A percentile compares a stretch with the other conserved stretches of the same genome.
Conservation (phyloP, 371 early-diverging fungal genomes). For the Fennellomyces sp. region DNA sequence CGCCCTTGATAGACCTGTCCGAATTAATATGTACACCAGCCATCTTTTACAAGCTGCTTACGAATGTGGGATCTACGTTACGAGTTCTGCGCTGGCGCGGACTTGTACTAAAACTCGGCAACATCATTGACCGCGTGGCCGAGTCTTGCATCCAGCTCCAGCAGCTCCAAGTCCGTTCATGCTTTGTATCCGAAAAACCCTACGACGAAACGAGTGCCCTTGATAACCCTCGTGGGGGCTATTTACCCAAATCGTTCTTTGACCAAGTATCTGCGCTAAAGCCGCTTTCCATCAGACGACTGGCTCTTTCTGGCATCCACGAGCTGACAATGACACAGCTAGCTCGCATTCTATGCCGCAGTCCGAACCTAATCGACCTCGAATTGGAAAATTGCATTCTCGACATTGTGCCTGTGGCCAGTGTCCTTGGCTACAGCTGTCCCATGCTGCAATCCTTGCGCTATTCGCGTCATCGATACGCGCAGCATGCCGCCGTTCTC, state of each 20-base stretch:
- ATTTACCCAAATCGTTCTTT: constrained; percentile 6
- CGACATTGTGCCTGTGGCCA: constrained; percentile 21
- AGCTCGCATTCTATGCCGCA: constrained; percentile 15
- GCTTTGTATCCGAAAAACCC: constrained; percentile 19
- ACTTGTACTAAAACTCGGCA: constrained; percentile 24
- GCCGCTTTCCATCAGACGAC: neutral
- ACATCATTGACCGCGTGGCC: constrained; percentile 21
- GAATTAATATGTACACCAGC: constrained; percentile 24
- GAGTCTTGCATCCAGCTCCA: constrained; percentile 18
- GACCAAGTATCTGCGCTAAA: neutral
- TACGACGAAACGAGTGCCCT: neutral
- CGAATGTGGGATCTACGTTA: constrained; percentile 16
- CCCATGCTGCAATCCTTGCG: neutral
- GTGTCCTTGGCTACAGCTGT: constrained; percentile 17
- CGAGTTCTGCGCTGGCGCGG: constrained; percentile 24
- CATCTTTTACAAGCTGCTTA: constrained; percentile 16
- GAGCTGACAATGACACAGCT: constrained; percentile 20
- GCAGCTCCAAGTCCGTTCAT: constrained; percentile 21
- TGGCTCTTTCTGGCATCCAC: constrained; percentile 23
- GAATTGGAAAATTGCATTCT: constrained; percentile 19
- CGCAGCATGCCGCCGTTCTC: neutral
- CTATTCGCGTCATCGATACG: constrained; percentile 4
- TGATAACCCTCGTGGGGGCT: constrained; percentile 13
- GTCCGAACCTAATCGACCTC: constrained; percentile 14
- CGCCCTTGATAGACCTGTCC: constrained; percentile 17